Base-by-base conservation (phyloP, 257 asterid species). In the Plectranthus barbatus region DNA sequence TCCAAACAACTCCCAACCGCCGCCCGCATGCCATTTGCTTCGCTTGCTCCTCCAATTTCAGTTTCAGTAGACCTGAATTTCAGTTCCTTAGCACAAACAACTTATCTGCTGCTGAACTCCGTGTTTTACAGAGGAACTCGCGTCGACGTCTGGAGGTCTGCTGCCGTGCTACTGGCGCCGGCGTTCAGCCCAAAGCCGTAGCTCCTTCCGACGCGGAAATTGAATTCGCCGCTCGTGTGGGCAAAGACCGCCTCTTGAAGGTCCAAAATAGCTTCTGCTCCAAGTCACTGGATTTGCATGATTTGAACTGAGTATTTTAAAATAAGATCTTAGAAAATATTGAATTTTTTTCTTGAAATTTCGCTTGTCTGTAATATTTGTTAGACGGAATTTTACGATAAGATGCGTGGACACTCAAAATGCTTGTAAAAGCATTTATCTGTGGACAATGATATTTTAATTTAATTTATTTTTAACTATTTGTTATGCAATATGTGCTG, bases 191-290 rank as follows among this genome's bases (percentile, higher is more conserved):
- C 64, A 72, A 59, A 42, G 37, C 64, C 74, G 15, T 70, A 1
- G 17, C 72, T 1, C 57, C 73, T 71, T 73, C 82, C 15, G 72
- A 60, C 39, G 29, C 69, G 44, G 84, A 85, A 56, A 49, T 75
- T 56, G 83, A 81, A 50, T 44, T 70, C 44, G 79, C 79, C 6
- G 82, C 69, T 50, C 77, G 77, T 21, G 95, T n/a, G 46, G 97
- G 97, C 37, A 87, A 83, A 81, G 94, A 87, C 69, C 95, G 97
- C 33, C 95, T 85, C 34, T 37, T 66, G 74, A 90, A 90, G 95
- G 97, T 84, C 54, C 36, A 6, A 15, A 51, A 4, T 17, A 40
- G 14, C 52, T 31, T 60, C 47, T 24, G 49, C 56, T 3, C 41
- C 33, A 17, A 49, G 14, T 44, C 34, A 4, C 34, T 51, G 64